Evolutionary conservation across 1,139 yeast species (phyloP).

Genomic region (Magnusiomyces sp.): DNA sequence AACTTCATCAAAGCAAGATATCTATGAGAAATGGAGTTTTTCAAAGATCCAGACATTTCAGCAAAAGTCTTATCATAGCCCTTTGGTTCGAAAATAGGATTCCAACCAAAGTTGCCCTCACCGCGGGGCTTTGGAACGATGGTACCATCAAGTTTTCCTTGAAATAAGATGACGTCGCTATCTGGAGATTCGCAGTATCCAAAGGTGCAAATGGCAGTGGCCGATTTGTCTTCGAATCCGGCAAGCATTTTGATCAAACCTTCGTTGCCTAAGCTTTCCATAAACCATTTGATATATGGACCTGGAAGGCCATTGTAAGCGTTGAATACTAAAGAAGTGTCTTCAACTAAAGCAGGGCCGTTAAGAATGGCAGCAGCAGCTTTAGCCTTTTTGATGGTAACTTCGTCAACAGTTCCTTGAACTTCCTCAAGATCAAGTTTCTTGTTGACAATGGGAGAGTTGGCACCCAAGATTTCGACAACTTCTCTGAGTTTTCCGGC

Average conservation of each 20-base stretch:
- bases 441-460: constrained; percentile 37
- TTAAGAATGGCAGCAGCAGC: constrained; percentile 56
- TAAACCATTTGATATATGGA: constrained; percentile 87
- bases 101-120: constrained; percentile 83
- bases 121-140: constrained; percentile 54
- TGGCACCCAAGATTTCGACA: constrained; percentile 59
- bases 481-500: constrained; percentile 82
- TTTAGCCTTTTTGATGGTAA: constrained; percentile 71
- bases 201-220: constrained; percentile 85
- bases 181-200: constrained; percentile 87
- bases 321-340: constrained; percentile 78
- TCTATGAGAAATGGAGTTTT: constrained; percentile 82
- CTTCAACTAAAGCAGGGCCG: constrained; percentile 90
- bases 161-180: constrained; percentile 59
- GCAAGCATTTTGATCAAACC: constrained; percentile 70
- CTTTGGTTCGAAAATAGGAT: constrained; percentile 74
- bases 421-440: constrained; percentile 78
- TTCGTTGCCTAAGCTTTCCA: constrained; percentile 57
- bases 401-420: constrained; percentile 81
- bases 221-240: constrained; percentile 76
- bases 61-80: constrained; percentile 67
- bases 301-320: constrained; percentile 88
- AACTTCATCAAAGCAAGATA: constrained; percentile 72
- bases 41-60: constrained; percentile 71
- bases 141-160: constrained; percentile 73